A percentile compares a stretch with the other conserved stretches of the same genome.
Evolutionary conservation across 352 stramenopile species (phyloP).

Genomic region (Blastocystis sp.): DNA sequence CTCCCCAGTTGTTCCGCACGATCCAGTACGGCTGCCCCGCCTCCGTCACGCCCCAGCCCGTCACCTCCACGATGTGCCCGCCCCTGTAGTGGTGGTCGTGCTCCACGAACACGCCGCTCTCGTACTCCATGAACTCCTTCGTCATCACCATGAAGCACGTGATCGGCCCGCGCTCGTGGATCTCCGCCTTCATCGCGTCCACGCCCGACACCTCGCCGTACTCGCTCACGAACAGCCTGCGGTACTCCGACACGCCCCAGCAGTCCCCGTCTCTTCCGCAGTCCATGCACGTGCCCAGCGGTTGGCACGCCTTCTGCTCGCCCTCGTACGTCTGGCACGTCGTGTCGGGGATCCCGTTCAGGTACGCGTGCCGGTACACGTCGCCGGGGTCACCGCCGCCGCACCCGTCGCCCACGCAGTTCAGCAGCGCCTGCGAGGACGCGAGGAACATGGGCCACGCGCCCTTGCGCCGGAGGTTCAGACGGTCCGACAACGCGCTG

Average conservation of each 20-base stretch:
- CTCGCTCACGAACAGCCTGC: slow-evolving; percentile 83
- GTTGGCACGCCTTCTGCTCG: slow-evolving; percentile 80
- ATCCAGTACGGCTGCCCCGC: slow-evolving; percentile 86
- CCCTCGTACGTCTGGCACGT: slow-evolving; percentile 88
- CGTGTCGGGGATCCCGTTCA: slow-evolving; percentile 87
- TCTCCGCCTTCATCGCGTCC: slow-evolving; percentile 85
- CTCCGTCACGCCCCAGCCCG: slow-evolving; percentile 81
- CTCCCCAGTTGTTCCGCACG: slow-evolving; percentile 85
- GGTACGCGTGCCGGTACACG: slow-evolving; percentile 85
- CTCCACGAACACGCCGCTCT: slow-evolving; percentile 80
- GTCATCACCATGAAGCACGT: slow-evolving; percentile 82
- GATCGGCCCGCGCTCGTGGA: slow-evolving; percentile 84
- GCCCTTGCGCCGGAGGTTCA: slow-evolving; percentile 71
- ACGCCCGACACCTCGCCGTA: slow-evolving; percentile 82
- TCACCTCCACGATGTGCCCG: slow-evolving; percentile 84
- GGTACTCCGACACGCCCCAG: slow-evolving; percentile 80
- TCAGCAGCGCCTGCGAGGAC: slow-evolving; percentile 80
- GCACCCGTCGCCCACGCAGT: slow-evolving; percentile 83
- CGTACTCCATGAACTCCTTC: slow-evolving; percentile 77
- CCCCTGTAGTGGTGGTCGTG: slow-evolving; percentile 81
- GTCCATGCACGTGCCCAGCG: slow-evolving; percentile 86
- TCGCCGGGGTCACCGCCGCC: slow-evolving; percentile 85
- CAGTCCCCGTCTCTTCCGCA: slow-evolving; percentile 76
- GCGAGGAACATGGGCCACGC: slow-evolving; percentile 77
- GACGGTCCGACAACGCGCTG: slow-evolving; percentile 58